These are phyloP conservation scores for Larix kaempferi DNA, from an alignment of 75 land plant species.

Conservation along the genomic window DNA sequence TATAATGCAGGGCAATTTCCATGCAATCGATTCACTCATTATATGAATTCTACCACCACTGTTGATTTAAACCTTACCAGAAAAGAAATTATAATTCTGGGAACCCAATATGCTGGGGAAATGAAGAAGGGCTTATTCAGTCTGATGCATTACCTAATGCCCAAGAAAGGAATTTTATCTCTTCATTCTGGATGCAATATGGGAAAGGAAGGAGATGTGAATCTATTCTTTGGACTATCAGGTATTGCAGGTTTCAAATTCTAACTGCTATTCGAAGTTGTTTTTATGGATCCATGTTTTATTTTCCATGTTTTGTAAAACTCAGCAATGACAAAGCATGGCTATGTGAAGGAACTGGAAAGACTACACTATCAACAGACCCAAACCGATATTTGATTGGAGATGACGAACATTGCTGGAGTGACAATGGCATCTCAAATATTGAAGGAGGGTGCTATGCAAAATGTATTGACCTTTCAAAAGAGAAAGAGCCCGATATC, in stretches of 20 bases:
- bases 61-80: constrained; percentile 43
- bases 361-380: constrained; percentile 51
- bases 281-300: neutral
- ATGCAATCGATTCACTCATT: constrained; percentile 51
- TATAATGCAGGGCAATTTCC: constrained; percentile 54
- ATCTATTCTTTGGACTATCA: constrained; percentile 53
- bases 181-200: constrained; percentile 55
- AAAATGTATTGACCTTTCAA: constrained; percentile 37
- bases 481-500: constrained; percentile 47
- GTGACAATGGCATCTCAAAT: constrained; percentile 49
- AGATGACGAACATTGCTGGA: constrained; percentile 56
- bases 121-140: constrained; percentile 64
- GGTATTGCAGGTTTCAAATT: constrained; percentile 18
- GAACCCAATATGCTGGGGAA: constrained; percentile 53
- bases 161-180: constrained; percentile 44
- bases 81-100: constrained; percentile 49
- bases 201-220: constrained; percentile 52
- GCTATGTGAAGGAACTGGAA: constrained; percentile 33
- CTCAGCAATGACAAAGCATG: neutral
- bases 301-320: neutral
- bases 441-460: constrained; percentile 55
- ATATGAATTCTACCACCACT: constrained; percentile 49
- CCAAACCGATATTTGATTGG: constrained; percentile 45
- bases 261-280: neutral
- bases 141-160: constrained; percentile 55